Evolutionary conservation across 2,329 filamentous ascomycete species (phyloP).

Genomic region (Passalora sequoiae): DNA sequence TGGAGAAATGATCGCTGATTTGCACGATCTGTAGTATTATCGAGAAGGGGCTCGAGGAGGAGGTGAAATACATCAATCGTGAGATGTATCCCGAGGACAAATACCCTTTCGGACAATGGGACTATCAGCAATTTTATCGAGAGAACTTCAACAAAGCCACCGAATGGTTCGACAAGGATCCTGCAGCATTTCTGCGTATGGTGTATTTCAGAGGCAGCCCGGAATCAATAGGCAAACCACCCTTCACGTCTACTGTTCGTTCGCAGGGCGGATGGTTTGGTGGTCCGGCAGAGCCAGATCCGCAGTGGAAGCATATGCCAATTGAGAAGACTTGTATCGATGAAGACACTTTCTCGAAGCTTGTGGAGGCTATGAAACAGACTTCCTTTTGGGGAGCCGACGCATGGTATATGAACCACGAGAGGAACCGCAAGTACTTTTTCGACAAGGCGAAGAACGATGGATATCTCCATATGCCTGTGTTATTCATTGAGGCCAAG

Average conservation of each 20-base stretch:
- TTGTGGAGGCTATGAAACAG: constrained; percentile 36
- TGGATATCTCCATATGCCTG: constrained; percentile 33
- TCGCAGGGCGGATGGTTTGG: constrained; percentile 34
- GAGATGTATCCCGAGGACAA: constrained; percentile 44
- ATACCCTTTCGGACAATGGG: constrained; percentile 37
- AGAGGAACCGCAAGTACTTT: constrained; percentile 40
- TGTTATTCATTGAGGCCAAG: constrained; percentile 38
- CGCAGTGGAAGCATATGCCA: constrained; percentile 30
- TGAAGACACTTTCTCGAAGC: constrained; percentile 26
- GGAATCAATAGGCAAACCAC: constrained; percentile 26
- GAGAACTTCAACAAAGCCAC: constrained; percentile 24
- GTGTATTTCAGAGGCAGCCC: constrained; percentile 28
- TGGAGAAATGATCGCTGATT: no score
- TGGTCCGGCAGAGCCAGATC: constrained; percentile 24
- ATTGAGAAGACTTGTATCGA: constrained; percentile 29
- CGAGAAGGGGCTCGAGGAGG: constrained; percentile 38
- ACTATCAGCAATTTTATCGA: constrained; percentile 35
- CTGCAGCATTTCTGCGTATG: constrained; percentile 26
- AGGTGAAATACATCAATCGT: constrained; percentile 38
- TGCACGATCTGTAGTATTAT: no score
- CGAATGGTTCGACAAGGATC: constrained; percentile 18
- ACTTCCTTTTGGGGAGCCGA: constrained; percentile 39
- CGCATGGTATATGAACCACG: constrained; percentile 44
- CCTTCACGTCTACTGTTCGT: constrained; percentile 16
- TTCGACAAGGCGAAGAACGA: constrained; percentile 35